Percentiles rank a stretch among this genome's conserved stretches.
phyloP scores from a whole-genome alignment of 768 basidiomycete genomes.

The Kwoniella dejecticola region DNA sequence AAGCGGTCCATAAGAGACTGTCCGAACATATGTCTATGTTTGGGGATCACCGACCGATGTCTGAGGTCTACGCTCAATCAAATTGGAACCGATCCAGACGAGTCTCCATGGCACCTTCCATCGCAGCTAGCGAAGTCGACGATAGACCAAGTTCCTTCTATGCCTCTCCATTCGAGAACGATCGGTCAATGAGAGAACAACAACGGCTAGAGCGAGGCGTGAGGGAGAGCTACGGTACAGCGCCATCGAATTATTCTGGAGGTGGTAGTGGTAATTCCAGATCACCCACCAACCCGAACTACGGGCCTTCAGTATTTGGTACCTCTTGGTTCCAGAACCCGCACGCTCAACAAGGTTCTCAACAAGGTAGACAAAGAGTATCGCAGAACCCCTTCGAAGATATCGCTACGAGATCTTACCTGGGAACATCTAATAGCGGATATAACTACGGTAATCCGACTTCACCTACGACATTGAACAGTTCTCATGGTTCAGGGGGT shows the following conservation, averaged over 20 bases:
- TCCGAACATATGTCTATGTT: slow-evolving; percentile 61
- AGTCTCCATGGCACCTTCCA: slow-evolving; percentile 33
- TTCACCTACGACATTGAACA: slow-evolving; percentile 8
- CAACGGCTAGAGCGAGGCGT: slow-evolving; percentile 16
- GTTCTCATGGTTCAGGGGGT: neutral
- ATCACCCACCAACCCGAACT: slow-evolving; percentile 22
- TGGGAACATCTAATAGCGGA: slow-evolving; percentile 26
- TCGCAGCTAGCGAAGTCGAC: slow-evolving; percentile 53
- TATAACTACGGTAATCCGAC: slow-evolving; percentile 9
- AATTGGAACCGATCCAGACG: slow-evolving; percentile 18
- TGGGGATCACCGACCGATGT: slow-evolving; percentile 32
- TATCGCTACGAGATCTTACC: slow-evolving; percentile 47
- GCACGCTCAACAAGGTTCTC: slow-evolving; percentile 18
- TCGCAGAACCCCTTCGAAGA: slow-evolving; percentile 54
- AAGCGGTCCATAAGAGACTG: slow-evolving; percentile 71
- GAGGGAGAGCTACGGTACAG: slow-evolving; percentile 20
- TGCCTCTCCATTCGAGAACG: slow-evolving; percentile 52
- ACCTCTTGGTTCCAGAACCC: slow-evolving; percentile 44
- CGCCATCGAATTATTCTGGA: slow-evolving; percentile 19
- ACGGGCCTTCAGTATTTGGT: slow-evolving; percentile 36
- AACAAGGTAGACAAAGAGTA: slow-evolving; percentile 20
- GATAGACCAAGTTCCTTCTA: slow-evolving; percentile 54
- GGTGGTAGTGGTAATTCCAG: slow-evolving; percentile 23
- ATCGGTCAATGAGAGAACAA: slow-evolving; percentile 33
- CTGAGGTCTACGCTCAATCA: slow-evolving; percentile 19